These are phyloP conservation scores for Cladosporium sp. DNA, from an alignment of 2,329 filamentous ascomycete genomes.

Conservation along the genomic window DNA sequence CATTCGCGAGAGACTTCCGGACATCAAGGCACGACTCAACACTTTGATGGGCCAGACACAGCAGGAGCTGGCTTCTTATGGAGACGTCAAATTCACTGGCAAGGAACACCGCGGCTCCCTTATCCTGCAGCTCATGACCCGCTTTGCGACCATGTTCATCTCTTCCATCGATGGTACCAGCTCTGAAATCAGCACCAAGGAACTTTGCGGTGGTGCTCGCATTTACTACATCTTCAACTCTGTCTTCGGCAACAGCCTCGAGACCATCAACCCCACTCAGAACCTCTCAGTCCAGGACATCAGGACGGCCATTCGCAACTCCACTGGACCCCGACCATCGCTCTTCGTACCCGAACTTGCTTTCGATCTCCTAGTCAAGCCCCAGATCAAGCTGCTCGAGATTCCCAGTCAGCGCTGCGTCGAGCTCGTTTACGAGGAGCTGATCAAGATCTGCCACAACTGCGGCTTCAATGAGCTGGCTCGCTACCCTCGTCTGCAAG, in stretches of 20 bases:
- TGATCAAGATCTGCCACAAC: conserved; percentile 99
- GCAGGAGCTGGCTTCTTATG: conserved; percentile 95
- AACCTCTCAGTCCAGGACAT: conserved; percentile 95
- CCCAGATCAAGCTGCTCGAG: conserved; percentile 95
- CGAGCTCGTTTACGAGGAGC: conserved; percentile 94
- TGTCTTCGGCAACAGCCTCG: conserved; percentile 92
- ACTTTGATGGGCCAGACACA: conserved; percentile 99
- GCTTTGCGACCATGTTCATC: conserved; percentile 95
- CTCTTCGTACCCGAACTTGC: conserved; percentile 96
- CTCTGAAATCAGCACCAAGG: conserved; percentile 97
- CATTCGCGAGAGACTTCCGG: conserved; percentile 88
- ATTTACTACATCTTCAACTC: conserved; percentile 99
- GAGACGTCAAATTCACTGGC: conserved; percentile 94
- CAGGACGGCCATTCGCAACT: conserved; percentile 94
- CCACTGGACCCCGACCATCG: conserved; percentile 88
- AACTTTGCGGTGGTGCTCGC: conserved; percentile 85
- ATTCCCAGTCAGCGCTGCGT: conserved; percentile 93
- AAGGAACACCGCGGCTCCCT: conserved; percentile 94
- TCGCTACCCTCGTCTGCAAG: conserved; percentile 86
- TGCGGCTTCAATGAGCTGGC: conserved; percentile 92
- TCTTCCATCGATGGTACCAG: conserved; percentile 98
- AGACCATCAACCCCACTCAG: conserved; percentile 91
- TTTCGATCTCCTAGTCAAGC: conserved; percentile 95
- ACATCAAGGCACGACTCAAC: conserved; percentile 96
- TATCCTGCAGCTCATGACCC: conserved; percentile 95